phyloP scores from a whole-genome alignment of 257 asterid genomes.

The Przewalskia tangutica region DNA sequence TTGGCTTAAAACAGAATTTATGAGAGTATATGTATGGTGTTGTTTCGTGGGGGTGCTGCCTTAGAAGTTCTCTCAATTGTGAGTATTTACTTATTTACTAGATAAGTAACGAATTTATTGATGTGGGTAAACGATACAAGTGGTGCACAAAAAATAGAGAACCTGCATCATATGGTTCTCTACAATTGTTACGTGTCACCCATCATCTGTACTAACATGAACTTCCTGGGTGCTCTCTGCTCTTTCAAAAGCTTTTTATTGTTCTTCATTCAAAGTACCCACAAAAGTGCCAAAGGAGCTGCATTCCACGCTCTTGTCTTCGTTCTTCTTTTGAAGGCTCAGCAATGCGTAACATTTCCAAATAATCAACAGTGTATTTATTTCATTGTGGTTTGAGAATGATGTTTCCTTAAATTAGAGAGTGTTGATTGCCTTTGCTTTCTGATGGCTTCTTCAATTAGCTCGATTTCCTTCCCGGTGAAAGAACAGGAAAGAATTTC shows the following conservation, averaged over 20 bases:
- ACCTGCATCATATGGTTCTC: not conserved
- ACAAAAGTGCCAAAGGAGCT: not conserved
- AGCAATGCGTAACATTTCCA: not conserved
- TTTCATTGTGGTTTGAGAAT: not conserved
- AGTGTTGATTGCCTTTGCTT: not conserved
- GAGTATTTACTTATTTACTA: not conserved
- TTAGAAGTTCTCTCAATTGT: not conserved
- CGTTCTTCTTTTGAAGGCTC: not conserved
- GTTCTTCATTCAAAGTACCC: not conserved
- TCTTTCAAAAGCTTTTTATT: not conserved
- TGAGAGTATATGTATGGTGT: no score
- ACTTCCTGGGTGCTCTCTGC: no score
- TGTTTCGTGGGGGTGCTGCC: not conserved
- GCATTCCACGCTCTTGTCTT: not conserved
- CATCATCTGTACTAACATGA: no score
- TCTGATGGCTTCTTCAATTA: not conserved
- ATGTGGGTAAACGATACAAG: not conserved
- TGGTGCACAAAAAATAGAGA: not conserved
- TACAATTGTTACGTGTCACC: not conserved
- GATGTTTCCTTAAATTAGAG: not conserved
- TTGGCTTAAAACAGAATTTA: no score
- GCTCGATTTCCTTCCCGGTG: not conserved
- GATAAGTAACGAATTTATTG: not conserved
- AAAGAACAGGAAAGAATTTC: not conserved
- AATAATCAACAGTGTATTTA: not conserved